These are phyloP conservation scores for Crithidia brevicula DNA, from an alignment of 208 protist genomes.

Conservation along the genomic window DNA sequence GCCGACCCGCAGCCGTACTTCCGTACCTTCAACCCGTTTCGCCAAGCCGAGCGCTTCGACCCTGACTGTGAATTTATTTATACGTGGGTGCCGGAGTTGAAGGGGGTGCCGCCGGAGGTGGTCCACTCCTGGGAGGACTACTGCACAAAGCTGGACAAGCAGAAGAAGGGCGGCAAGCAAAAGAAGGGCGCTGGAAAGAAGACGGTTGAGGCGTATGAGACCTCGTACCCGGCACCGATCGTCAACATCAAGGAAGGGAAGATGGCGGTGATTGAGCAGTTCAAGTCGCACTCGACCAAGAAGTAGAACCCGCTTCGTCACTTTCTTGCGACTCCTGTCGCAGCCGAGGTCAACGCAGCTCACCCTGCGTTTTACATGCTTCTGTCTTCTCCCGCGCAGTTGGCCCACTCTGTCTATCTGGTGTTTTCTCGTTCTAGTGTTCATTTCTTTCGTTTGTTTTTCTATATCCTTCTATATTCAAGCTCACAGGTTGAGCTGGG, in stretches of 20 bases:
- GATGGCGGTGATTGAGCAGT: constrained; percentile 54
- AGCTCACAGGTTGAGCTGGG: no score
- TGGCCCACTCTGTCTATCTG: no score
- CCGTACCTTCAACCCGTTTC: constrained; percentile 83
- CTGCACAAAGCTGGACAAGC: constrained; percentile 37
- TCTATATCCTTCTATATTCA: no score
- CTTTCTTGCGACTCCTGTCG: no score
- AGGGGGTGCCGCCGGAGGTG: constrained; percentile 48
- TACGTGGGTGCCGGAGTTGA: constrained; percentile 76
- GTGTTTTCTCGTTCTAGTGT: no score
- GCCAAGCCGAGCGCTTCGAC: constrained; percentile 67
- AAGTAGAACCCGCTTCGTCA: no score
- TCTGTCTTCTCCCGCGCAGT: no score
- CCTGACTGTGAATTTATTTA: constrained; percentile 68
- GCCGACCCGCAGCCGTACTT: constrained; percentile 86
- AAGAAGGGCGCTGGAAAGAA: neutral
- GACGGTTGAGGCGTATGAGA: constrained; percentile 26
- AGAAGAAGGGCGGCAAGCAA: neutral
- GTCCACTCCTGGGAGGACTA: constrained; percentile 76
- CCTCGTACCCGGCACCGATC: constrained; percentile 66
- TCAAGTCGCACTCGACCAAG: constrained; percentile 35
- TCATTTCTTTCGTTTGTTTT: no score
- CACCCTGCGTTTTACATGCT: no score
- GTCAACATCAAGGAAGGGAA: constrained; percentile 63
- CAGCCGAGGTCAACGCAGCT: no score